Evolutionary conservation across 805 yeast species (phyloP).

Genomic region (Sugiyamaella floridensis): DNA sequence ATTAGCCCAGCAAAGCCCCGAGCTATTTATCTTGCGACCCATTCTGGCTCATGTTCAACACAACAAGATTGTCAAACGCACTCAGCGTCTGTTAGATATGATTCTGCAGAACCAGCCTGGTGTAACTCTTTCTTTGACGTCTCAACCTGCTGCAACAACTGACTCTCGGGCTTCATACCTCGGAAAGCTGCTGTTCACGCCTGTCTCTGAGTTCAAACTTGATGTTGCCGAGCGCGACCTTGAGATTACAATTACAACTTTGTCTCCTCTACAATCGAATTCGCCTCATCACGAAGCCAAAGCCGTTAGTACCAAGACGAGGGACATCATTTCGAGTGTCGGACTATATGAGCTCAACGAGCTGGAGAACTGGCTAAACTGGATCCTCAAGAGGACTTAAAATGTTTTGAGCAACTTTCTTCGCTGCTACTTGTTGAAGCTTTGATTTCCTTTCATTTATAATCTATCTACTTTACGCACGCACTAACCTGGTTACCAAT

Average conservation of each 20-base stretch:
- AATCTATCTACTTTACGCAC: neutral
- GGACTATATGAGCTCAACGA: slow-evolving; percentile 29
- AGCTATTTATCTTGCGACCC: slow-evolving; percentile 26
- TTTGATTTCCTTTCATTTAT: neutral
- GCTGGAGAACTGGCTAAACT: slow-evolving; percentile 32
- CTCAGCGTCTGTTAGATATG: slow-evolving; percentile 19
- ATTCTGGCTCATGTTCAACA: slow-evolving; percentile 29
- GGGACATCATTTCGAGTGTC: slow-evolving; percentile 17
- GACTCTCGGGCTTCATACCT: slow-evolving; percentile 10
- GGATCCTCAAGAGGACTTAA: slow-evolving; percentile 19
- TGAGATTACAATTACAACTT: slow-evolving; percentile 16
- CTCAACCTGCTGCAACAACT: slow-evolving; percentile 2
- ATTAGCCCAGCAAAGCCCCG: slow-evolving; percentile 3
- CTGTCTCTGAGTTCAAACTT: slow-evolving; percentile 16
- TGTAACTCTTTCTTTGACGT: slow-evolving; percentile 11
- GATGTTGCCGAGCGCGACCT: slow-evolving; percentile 4
- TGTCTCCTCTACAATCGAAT: slow-evolving; percentile 21
- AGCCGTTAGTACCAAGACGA: slow-evolving; percentile 6
- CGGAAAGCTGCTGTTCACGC: slow-evolving; percentile 21
- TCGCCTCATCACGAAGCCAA: slow-evolving; percentile 20
- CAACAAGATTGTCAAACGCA: slow-evolving; percentile 19
- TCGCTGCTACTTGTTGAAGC: neutral
- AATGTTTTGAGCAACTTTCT: too few relatives aligned
- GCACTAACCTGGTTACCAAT: neutral
- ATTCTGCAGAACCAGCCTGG: slow-evolving; percentile 16